phyloP scores from a whole-genome alignment of 2,329 filamentous ascomycete genomes.

The Aspergillus novofumigatus region DNA sequence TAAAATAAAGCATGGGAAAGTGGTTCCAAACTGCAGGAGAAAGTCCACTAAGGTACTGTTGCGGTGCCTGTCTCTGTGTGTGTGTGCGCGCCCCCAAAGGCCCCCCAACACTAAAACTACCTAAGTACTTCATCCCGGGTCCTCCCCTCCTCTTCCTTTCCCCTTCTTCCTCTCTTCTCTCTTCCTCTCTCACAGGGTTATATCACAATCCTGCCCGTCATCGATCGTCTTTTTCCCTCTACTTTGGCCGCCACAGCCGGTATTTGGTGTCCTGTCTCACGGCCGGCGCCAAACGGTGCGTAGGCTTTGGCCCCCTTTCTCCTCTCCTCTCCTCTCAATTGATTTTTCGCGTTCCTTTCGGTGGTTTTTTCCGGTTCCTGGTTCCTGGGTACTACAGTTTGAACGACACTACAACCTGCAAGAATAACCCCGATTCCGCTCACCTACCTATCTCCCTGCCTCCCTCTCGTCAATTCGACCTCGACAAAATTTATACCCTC shows the following conservation, averaged over 20 bases:
- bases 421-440: slow-evolving; percentile 1
- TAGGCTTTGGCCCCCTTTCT: slow-evolving; percentile 39
- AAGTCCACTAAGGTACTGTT: too few species aligned
- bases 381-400: slow-evolving; percentile 10
- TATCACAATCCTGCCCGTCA: slow-evolving; percentile 26
- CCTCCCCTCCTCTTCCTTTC: slow-evolving; percentile 12
- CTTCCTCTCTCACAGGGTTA: slow-evolving; percentile 18
- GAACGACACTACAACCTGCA: background rate
- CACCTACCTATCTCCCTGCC: slow-evolving; percentile 9
- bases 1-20: background rate
- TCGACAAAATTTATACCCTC: slow-evolving; percentile 8
- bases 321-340: slow-evolving; percentile 19
- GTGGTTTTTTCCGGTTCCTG: slow-evolving; percentile 14
- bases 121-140: slow-evolving; percentile 9
- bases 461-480: slow-evolving; percentile 9
- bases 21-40: background rate
- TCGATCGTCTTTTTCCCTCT: slow-evolving; percentile 29
- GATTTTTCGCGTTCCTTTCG: slow-evolving; percentile 13
- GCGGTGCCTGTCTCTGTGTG: background rate
- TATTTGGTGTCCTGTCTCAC: slow-evolving; percentile 45
- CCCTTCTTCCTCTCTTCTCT: slow-evolving; percentile 10
- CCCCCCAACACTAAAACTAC: background rate
- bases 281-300: slow-evolving; percentile 45
- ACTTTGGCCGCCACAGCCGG: slow-evolving; percentile 43
- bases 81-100: background rate